Base-by-base conservation (phyloP, 176 grass and related monocot species). In the Musa schizocarpa region DNA sequence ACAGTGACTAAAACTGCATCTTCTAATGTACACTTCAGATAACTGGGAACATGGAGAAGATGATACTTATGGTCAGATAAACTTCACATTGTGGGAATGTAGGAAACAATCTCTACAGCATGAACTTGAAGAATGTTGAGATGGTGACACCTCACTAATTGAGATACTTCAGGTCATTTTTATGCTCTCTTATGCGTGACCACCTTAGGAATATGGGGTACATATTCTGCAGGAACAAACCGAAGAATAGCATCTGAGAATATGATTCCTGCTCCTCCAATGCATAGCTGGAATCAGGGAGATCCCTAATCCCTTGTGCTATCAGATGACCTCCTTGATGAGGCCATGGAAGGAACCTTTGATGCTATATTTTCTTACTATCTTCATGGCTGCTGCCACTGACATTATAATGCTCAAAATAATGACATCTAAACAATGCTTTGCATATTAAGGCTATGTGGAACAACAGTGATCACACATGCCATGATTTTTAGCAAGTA, bases 121-220 rank as follows among this genome's bases (percentile, higher is more conserved):
- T 43, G 34, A 43, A 4, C 34, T 43, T 6, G 34, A 43, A 43
- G 34, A 43, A 43, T 43, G 34, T 43, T 43, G 34, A 43, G 34
- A 43, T 43, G 34, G 34, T 43, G 34, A 43, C 34, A 43, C 34
- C 0, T 4, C 34, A 43, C 34, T 43, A 43, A 43, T 43, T 65
- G 13, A 85, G 76, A 53, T 77, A 43, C 64, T 51, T 61, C 3
- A 19, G 3, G 12, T 64, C 57, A 82, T 73, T 80, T 26, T 82
- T 79, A 85, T 86, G 76, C 54, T 73, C 72, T 80, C 77, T 83
- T 83, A 59, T 80, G 71, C 13, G 75, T 62, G 80, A 76, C 58
- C 74, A 76, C 56, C 34, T 43, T 43, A 43, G 34, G 34, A 43
- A 43, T 43, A 43, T 43, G 34, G 4, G 34, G 34, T 43, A 74